phyloP scores from a whole-genome alignment of 2,329 filamentous ascomycete species.

The Juglanconis oblonga region DNA sequence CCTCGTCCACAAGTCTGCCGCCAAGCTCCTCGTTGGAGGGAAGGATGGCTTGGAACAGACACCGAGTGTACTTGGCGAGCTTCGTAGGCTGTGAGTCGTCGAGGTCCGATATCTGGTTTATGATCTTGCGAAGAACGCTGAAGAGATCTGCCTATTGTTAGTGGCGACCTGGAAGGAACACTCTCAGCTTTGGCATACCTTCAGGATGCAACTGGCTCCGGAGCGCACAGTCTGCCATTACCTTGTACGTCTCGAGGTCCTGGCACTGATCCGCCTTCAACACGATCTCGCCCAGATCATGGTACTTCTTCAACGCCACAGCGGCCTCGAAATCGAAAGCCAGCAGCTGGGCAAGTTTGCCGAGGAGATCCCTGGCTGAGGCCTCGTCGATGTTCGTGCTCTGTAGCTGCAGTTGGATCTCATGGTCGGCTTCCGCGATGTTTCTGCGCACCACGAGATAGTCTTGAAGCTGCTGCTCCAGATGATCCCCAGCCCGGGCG shows the following conservation, averaged over 20 bases:
- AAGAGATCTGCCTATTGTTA: slow-evolving; percentile 41
- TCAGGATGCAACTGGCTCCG: slow-evolving; percentile 48
- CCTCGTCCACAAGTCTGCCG: slow-evolving; percentile 63
- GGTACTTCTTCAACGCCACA: slow-evolving; percentile 64
- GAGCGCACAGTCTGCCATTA: slow-evolving; percentile 65
- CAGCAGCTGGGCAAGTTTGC: slow-evolving; percentile 64
- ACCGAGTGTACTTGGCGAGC: slow-evolving; percentile 74
- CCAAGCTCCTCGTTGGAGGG: slow-evolving; percentile 53
- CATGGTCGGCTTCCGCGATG: slow-evolving; percentile 54
- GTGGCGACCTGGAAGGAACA: not conserved
- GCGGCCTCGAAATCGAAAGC: slow-evolving; percentile 80
- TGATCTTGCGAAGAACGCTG: slow-evolving; percentile 59
- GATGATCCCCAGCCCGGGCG: slow-evolving; percentile 48
- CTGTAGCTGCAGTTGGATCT: slow-evolving; percentile 37
- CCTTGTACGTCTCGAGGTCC: slow-evolving; percentile 50
- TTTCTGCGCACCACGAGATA: slow-evolving; percentile 63
- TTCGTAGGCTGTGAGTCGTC: slow-evolving; percentile 54
- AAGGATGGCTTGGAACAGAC: slow-evolving; percentile 68
- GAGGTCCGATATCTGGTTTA: slow-evolving; percentile 63
- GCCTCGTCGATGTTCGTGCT: slow-evolving; percentile 38
- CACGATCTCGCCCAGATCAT: slow-evolving; percentile 61
- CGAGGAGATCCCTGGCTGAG: slow-evolving; percentile 49
- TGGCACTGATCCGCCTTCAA: slow-evolving; percentile 43
- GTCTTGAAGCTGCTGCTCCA: slow-evolving; percentile 51
- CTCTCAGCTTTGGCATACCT: slow-evolving; percentile 34